Evolutionary conservation across 2,329 filamentous ascomycete genomes (phyloP).

Genomic region (Byssochlamys sp.): DNA sequence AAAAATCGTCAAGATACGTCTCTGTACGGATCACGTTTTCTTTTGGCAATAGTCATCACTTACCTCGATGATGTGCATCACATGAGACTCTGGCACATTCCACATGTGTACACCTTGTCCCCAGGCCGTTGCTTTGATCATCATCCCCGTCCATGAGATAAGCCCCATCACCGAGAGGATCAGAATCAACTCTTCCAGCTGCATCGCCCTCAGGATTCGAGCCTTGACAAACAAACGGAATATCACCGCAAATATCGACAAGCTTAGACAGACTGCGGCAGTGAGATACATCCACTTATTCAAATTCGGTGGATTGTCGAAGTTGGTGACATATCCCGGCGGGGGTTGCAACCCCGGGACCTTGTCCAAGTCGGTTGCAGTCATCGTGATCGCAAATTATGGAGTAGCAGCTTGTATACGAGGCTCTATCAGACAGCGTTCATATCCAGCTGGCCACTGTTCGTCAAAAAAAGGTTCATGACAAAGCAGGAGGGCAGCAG

Average conservation of each 20-base stretch:
- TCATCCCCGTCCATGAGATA: background rate
- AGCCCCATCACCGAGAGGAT: background rate
- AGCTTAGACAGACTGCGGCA: background rate
- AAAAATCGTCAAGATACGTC: background rate
- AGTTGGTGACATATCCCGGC: background rate
- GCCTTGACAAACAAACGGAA: conserved; percentile 1
- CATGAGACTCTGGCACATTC: conserved; percentile 2
- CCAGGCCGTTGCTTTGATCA: conserved; percentile 1
- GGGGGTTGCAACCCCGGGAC: conserved; percentile 1
- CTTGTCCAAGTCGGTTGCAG: background rate
- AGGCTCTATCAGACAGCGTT: background rate
- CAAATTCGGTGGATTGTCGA: background rate
- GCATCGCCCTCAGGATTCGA: background rate
- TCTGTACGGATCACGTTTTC: background rate
- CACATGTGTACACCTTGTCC: conserved; percentile 2
- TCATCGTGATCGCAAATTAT: background rate
- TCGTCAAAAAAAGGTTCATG: background rate
- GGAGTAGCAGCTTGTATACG: background rate
- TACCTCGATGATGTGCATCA: conserved; percentile 1
- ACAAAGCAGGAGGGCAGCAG: background rate
- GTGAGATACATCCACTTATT: conserved; percentile 1
- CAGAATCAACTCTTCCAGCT: conserved; percentile 2
- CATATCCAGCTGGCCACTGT: background rate
- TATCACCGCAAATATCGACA: conserved; percentile 1
- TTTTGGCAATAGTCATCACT: background rate